Evolutionary conservation across 179 eudicot species (phyloP).

Genomic region (Silene coronaria): DNA sequence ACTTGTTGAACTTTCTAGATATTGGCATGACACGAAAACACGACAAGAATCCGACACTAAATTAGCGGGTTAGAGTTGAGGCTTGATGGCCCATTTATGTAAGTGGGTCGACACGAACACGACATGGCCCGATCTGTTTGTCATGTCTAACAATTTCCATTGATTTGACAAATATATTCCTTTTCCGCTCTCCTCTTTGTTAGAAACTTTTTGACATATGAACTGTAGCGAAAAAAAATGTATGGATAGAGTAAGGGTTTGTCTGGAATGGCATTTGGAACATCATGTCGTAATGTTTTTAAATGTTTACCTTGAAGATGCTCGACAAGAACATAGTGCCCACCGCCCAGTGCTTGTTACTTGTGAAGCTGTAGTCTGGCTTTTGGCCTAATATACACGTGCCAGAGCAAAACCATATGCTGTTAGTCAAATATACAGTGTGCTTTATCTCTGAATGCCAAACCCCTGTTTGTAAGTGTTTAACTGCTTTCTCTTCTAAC

Average conservation of each 20-base stretch:
- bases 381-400: not conserved
- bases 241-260: not conserved
- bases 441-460: conserved; percentile 3
- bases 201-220: not conserved
- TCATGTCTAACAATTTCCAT: too few relatives aligned
- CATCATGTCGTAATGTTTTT: not conserved
- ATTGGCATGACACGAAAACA: too few relatives aligned
- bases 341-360: too few relatives aligned
- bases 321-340: not conserved
- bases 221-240: not conserved
- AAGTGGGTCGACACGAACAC: too few relatives aligned
- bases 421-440: not conserved
- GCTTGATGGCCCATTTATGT: too few relatives aligned
- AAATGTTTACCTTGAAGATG: not conserved
- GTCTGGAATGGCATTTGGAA: not conserved
- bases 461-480: not conserved
- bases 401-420: not conserved
- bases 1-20: too few relatives aligned
- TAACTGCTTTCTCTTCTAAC: conserved; percentile 19
- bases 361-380: not conserved
- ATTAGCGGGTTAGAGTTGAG: too few relatives aligned
- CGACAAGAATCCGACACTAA: too few relatives aligned
- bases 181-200: not conserved
- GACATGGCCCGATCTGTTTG: too few relatives aligned
- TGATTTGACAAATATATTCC: not conserved